Evolutionary conservation across 139 green algal genomes (phyloP), one percentile per base, ranked within the genome.

Genomic region (Chlorella sp.): DNA sequence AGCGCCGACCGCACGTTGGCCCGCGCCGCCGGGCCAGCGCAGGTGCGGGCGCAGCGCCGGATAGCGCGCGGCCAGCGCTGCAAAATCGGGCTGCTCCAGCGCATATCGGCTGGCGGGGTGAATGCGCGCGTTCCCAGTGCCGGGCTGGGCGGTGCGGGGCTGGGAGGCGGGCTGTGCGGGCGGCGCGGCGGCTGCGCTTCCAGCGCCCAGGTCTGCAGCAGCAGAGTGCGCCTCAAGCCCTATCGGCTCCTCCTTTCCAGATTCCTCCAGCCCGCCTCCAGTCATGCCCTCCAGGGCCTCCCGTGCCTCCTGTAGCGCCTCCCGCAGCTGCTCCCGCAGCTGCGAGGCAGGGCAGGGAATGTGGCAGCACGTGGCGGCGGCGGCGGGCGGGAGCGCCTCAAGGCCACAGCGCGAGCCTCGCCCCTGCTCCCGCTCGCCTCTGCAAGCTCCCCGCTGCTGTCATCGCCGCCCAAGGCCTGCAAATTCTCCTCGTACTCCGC

Each of bases 11-110:
- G 64, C 64, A 41, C 27, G 2, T 12, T 3, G 5, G n/a, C 12
- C 64, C 15, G 5, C 63, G 42, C 41, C 27, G 42, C 17, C 2
- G 65, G 33, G 41, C 12, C 68, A 36, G 33, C 25, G 55, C 33
- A 95, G 46, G 71, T 87, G 84, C 11, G 68, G 88, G 14, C 21
- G 23, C 21, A 94, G 80, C 5, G 78, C 62, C 0, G 90, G 88
- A 79, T 94, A 86, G 14, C 33, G 25, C 45, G 46, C 17, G 3
- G 90, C 85, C 31, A 97, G 84, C 3, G 76, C 76, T 9, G 35
- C 83, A 85, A 98, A 98, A 70, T 97, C 88, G 0, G 91, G 92
- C 64, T 93, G 78, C n/a, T 84, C 45, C 0, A 73, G 70, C 53
- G 82, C 87, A 48, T 97, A 94, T 12, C 69, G 73, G 83, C 89